Evolutionary conservation across 2,329 filamentous ascomycete genomes (phyloP), one percentile per base, ranked within the genome.

Genomic region (Colletotrichum sp.): DNA sequence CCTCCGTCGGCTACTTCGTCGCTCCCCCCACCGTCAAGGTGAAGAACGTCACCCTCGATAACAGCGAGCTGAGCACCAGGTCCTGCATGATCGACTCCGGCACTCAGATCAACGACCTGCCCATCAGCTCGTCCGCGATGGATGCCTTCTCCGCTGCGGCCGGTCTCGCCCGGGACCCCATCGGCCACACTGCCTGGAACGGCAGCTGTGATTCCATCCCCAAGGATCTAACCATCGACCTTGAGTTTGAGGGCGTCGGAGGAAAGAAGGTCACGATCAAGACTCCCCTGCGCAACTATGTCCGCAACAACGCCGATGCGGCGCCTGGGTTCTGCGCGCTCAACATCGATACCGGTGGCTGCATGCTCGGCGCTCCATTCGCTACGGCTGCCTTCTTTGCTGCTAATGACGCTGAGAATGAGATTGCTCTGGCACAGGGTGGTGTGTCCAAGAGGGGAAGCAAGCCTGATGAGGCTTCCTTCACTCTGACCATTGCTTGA

Each of bases 261-360:
- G 60, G 24, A 18, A 66, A 72, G 36, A 62, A 21, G 12, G 63
- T 72, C 3, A 71, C 67, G 30, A 70, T 72, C 60, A 76, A 72
- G 60, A 66, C 62, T n/a, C 68, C 76, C 15, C 28, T 70, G 68
- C 68, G 76, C n/a, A 68, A 72, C 59, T 76, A 77, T 39, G 60
- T 64, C 65, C 74, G 74, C 62, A 77, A 72, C 69, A 32, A 55
- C 49, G 76, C 68, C 1, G 76, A 76, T 30, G 16, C 13, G 24
- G 24, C n/a, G 7, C 26, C 44, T 10, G 49, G 52, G 5, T 52
- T 36, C 67, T 75, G 72, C 60, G 34, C 12, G 5, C 68, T 75
- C 13, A 75, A 75, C 62, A 71, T 75, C 21, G 68, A 66, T 5
- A 66, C 60, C 1, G 72, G 72, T 7, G 67, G 49, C 21, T 75